Conservation (phyloP, 805 yeast species). For the Metschnikowia amazonensis region DNA sequence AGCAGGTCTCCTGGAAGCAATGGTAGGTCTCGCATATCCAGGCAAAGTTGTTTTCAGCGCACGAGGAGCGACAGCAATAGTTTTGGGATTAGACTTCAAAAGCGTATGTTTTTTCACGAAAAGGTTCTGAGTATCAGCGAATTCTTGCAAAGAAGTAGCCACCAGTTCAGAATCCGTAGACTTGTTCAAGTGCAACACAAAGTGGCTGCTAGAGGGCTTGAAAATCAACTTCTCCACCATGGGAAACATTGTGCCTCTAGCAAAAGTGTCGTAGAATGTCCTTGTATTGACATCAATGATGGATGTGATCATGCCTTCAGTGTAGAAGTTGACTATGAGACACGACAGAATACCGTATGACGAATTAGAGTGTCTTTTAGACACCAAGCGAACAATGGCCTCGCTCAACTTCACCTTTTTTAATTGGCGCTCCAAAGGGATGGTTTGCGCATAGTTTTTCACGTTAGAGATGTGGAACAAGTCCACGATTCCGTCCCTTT, state of each 20-base stretch:
- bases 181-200: conserved; percentile 1
- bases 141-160: background rate
- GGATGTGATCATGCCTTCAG: background rate
- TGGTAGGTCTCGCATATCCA: conserved; percentile 33
- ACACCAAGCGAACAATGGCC: conserved; percentile 8
- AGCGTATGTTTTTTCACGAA: conserved; percentile 1
- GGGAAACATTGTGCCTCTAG: background rate
- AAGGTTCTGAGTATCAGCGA: background rate
- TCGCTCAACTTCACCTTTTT: conserved; percentile 9
- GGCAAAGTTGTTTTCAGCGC: conserved; percentile 16
- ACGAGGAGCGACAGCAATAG: background rate
- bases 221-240: conserved; percentile 5
- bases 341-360: conserved; percentile 2
- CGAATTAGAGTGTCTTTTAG: conserved; percentile 3
- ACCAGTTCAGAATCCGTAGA: background rate
- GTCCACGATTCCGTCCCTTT: conserved; percentile 26
- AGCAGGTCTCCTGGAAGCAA: conserved; percentile 21
- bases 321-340: background rate
- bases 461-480: conserved; percentile 17
- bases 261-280: background rate
- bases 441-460: conserved; percentile 12
- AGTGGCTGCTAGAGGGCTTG: background rate
- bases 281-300: conserved; percentile 1
- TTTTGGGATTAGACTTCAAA: background rate
- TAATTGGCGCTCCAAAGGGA: conserved; percentile 17